Evolutionary conservation across 768 basidiomycete genomes (phyloP).

Genomic region (Suillus discolor): DNA sequence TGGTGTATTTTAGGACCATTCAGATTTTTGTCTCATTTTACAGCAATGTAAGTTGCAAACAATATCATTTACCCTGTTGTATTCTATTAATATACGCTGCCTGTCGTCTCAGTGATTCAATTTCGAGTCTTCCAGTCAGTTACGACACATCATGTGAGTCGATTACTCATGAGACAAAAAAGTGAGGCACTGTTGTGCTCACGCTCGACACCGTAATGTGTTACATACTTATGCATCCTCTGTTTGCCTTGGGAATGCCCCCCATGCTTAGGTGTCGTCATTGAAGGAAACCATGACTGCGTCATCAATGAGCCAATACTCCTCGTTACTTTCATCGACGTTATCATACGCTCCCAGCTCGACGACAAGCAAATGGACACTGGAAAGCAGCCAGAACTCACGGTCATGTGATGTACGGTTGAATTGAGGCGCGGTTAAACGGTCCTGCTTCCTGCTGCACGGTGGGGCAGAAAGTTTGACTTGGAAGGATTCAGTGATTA

Average conservation of each 20-base stretch:
- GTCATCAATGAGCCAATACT: constrained; percentile 13
- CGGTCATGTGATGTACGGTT: too few relatives aligned
- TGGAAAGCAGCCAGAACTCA: too few relatives aligned
- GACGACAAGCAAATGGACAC: background rate
- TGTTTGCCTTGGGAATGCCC: constrained; percentile 18
- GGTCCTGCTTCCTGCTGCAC: too few relatives aligned
- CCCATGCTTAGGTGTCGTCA: constrained; percentile 2
- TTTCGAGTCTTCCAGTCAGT: too few relatives aligned
- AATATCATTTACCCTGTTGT: background rate
- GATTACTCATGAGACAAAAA: background rate
- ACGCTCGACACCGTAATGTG: background rate
- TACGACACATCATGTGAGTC: background rate
- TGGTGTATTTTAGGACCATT: background rate
- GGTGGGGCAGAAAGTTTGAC: too few relatives aligned
- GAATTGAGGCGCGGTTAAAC: too few relatives aligned
- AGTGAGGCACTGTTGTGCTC: background rate
- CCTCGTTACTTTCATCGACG: constrained; percentile 10
- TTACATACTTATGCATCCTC: constrained; percentile 2
- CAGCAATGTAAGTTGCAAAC: background rate
- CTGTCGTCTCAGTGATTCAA: background rate
- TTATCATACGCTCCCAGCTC: constrained; percentile 3
- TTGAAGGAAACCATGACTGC: constrained; percentile 23
- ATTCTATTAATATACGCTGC: background rate
- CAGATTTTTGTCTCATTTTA: background rate
- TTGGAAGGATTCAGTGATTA: too few relatives aligned